Evolutionary conservation across 768 basidiomycete genomes (phyloP), one percentile per base, ranked within the genome.

Genomic region (Pulveroboletus sp.): DNA sequence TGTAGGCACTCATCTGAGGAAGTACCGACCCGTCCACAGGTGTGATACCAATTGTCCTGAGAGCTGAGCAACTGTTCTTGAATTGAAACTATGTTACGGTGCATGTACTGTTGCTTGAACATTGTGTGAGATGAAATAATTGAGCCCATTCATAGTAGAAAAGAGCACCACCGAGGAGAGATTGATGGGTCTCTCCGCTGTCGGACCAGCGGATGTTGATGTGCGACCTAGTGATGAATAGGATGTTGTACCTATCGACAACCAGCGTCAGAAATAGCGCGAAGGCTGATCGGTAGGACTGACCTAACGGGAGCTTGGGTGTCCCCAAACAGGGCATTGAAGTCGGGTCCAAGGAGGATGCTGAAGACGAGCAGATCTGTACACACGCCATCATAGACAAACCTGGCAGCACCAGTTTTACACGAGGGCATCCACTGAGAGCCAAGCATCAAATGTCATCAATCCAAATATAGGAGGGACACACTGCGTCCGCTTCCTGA

Each of bases 361-460:
- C 75, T 77, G 54, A 81, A 81, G 41, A 79, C 70, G 14, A 63
- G 70, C 0, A 75, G 68, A 57, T 79, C 73, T 8, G 65, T 60
- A 54, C 76, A 80, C 17, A 81, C 69, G 17, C 78, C 79, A 47
- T 79, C 77, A 53, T 80, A 80, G n/a, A 58, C 48, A 72, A 72
- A 81, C 51, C 71, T 77, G 18, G 80, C 73, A 6, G 62, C 51
- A 14, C 75, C 72, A 0, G 61, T 67, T 60, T 76, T 78, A 60
- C 77, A 79, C 1, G 73, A 71, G 2, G 75, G 70, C 55, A 73
- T 76, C 79, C 78, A 80, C 79, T 78, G 50, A 5, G n/a, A 30
- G 30, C 3, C 21, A 40, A n/a, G n/a, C n/a, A n/a, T n/a, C n/a
- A n/a, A n/a, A n/a, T n/a, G n/a, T n/a, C 7, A 39, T 43, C 4